Percentiles rank a stretch among this genome's conserved stretches.
phyloP scores from a whole-genome alignment of 257 asterid genomes.

The Ophiorrhiza pumila region DNA sequence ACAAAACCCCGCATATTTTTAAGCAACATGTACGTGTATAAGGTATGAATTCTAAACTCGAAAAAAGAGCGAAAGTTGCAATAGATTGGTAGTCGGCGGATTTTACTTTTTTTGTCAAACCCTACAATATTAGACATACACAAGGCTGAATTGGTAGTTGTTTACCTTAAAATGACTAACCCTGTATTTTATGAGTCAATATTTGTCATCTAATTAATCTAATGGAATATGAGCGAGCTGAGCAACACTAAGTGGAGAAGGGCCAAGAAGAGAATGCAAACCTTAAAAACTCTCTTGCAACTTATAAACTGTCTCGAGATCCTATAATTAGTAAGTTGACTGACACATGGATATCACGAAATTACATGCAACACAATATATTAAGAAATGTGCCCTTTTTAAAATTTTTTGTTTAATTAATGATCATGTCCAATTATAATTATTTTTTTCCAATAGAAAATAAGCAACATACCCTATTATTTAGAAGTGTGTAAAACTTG shows the following conservation, averaged over 20 bases:
- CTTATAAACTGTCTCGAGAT: conserved; percentile 23
- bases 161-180: too few relatives aligned
- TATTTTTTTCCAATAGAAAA: not conserved
- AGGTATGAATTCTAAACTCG: too few relatives aligned
- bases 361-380: conserved; percentile 43
- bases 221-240: not conserved
- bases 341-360: conserved; percentile 39
- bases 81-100: too few relatives aligned
- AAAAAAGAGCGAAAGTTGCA: too few relatives aligned
- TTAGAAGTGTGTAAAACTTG: conserved; percentile 18
- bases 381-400: conserved; percentile 7
- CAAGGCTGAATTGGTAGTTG: too few relatives aligned
- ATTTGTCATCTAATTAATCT: not conserved
- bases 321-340: conserved; percentile 15
- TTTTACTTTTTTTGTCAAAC: too few relatives aligned
- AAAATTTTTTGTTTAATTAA: not conserved
- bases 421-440: not conserved
- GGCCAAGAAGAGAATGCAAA: too few relatives aligned
- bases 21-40: too few relatives aligned
- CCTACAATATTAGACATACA: too few relatives aligned
- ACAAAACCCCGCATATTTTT: too few relatives aligned
- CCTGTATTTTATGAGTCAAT: not conserved
- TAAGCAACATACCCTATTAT: too few relatives aligned
- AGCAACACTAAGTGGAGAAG: not conserved
- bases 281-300: not conserved